phyloP scores from a whole-genome alignment of 345 rosid species.

The Euphorbia lathyris region DNA sequence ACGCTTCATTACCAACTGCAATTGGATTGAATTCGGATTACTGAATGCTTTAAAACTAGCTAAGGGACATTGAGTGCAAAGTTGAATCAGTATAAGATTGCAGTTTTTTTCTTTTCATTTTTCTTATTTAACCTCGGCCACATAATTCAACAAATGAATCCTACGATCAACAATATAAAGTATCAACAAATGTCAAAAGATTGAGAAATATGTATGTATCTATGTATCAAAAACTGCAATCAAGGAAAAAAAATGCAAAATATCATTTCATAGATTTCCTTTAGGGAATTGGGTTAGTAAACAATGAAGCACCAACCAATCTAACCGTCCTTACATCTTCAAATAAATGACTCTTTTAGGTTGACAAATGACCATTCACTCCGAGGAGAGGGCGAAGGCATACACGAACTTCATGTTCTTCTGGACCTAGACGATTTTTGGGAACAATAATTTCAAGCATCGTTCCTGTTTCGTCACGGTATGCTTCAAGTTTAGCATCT shows the following conservation, averaged over 20 bases:
- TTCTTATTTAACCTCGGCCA: neutral
- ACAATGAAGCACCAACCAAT: slow-evolving; percentile 37
- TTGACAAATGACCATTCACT: slow-evolving; percentile 37
- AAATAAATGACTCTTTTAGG: slow-evolving; percentile 32
- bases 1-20: neutral
- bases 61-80: too few relatives aligned
- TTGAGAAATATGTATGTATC: neutral
- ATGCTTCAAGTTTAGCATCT: slow-evolving; percentile 84
- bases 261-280: slow-evolving; percentile 37
- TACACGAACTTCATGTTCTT: slow-evolving; percentile 90
- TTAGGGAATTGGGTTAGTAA: slow-evolving; percentile 36
- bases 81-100: too few relatives aligned
- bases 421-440: slow-evolving; percentile 71
- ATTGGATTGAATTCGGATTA: too few relatives aligned
- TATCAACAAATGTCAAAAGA: neutral
- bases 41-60: too few relatives aligned
- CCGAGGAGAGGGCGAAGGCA: slow-evolving; percentile 62
- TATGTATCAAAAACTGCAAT: neutral
- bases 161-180: neutral
- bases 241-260: slow-evolving; percentile 24
- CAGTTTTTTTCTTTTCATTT: neutral
- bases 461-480: slow-evolving; percentile 64
- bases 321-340: slow-evolving; percentile 24
- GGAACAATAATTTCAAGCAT: slow-evolving; percentile 77
- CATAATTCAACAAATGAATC: neutral